Evolutionary conservation across 2,329 filamentous ascomycete genomes (phyloP).

Genomic region (Monosporascus sp.): DNA sequence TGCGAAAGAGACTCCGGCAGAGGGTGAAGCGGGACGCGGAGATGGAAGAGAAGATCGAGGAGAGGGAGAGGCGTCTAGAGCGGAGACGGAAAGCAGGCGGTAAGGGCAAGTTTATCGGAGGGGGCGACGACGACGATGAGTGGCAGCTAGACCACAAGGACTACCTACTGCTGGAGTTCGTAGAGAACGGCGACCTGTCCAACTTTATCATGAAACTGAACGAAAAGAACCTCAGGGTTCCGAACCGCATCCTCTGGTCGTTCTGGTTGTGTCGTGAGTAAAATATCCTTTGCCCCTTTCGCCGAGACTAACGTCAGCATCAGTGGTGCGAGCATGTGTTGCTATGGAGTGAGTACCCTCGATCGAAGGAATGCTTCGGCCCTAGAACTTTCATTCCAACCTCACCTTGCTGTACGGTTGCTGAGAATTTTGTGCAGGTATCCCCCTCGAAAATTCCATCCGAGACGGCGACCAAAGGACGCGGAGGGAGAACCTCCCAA

Average conservation of each 20-base stretch:
- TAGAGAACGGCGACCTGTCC: neutral
- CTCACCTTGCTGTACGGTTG: neutral
- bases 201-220: neutral
- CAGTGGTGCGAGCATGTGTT: slow-evolving; percentile 18
- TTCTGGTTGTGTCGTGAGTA: slow-evolving; percentile 21
- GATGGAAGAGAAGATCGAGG: too few species aligned
- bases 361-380: too few species aligned
- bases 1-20: too few species aligned
- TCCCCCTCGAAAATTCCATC: slow-evolving; percentile 19
- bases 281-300: neutral
- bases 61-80: too few species aligned
- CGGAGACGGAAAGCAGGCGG: too few species aligned
- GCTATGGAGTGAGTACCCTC: slow-evolving; percentile 14
- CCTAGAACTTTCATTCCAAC: neutral
- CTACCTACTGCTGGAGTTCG: neutral
- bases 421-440: slow-evolving; percentile 13
- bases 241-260: slow-evolving; percentile 14
- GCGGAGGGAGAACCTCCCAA: neutral
- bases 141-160: neutral
- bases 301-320: neutral
- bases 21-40: too few species aligned
- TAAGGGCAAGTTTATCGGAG: too few species aligned
- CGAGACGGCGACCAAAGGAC: slow-evolving; percentile 3
- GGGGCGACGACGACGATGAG: neutral
- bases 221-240: neutral